These are phyloP conservation scores for Trichomonascaceae sp. DNA, from an alignment of 1,139 yeast species.

Conservation along the genomic window DNA sequence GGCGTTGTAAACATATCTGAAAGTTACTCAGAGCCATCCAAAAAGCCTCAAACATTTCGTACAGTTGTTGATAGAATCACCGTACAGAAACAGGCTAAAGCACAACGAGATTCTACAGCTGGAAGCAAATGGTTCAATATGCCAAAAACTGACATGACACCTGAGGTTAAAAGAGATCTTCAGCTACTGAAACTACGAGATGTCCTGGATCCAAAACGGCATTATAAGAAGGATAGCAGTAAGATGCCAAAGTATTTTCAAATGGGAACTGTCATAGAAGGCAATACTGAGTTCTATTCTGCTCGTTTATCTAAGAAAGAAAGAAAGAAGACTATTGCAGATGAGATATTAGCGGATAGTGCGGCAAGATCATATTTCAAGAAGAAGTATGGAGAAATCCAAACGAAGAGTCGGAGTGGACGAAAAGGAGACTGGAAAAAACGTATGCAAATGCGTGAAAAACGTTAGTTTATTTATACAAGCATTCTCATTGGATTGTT, in stretches of 20 bases:
- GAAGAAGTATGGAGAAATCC: slow-evolving; percentile 78
- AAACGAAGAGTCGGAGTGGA: slow-evolving; percentile 67
- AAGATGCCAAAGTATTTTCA: slow-evolving; percentile 75
- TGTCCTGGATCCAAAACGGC: slow-evolving; percentile 92
- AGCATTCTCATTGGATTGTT: background rate
- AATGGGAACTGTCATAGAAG: slow-evolving; percentile 82
- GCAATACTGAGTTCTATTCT: slow-evolving; percentile 70
- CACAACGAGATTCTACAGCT: slow-evolving; percentile 35
- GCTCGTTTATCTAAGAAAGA: slow-evolving; percentile 64
- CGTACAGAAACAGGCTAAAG: slow-evolving; percentile 22
- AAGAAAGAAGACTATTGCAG: slow-evolving; percentile 72
- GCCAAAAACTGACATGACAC: slow-evolving; percentile 74
- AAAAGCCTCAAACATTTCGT: slow-evolving; percentile 20
- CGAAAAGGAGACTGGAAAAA: slow-evolving; percentile 64
- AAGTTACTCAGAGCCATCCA: background rate
- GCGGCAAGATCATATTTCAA: slow-evolving; percentile 72
- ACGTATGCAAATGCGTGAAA: slow-evolving; percentile 55
- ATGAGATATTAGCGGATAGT: slow-evolving; percentile 71
- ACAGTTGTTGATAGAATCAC: slow-evolving; percentile 49
- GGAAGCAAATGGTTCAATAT: slow-evolving; percentile 76
- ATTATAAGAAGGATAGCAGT: slow-evolving; percentile 86
- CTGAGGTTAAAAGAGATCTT: slow-evolving; percentile 68
- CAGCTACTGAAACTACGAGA: slow-evolving; percentile 76
- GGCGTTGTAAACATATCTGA: slow-evolving; percentile 12
- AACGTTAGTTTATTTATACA: slow-evolving; percentile 20